Base-by-base conservation (phyloP, 2,329 filamentous ascomycete genomes). In the Neospermospora avenae region DNA sequence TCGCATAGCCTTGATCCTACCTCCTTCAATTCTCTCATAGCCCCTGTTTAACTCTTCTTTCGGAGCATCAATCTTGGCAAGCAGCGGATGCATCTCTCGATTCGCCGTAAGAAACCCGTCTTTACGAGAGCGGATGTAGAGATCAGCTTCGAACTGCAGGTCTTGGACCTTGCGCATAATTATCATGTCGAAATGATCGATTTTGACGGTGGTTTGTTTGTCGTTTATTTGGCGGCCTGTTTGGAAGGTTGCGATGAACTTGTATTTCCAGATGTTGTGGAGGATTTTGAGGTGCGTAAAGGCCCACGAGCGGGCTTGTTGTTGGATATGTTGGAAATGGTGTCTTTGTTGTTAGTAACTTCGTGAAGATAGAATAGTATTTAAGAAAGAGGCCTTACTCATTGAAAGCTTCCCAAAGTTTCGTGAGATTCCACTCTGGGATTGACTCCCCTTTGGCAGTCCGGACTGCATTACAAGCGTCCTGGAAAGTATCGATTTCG, bases 401-500 rank as follows among this genome's bases (percentile, higher is more conserved):
- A n/a, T 63, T 55, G 48, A 64, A 68, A 44, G 66, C 59, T 41
- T 63, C 51, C 64, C 65, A 68, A 2, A 68, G 53, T 24, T 66
- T 62, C 4, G 59, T 59, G 11, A 68, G 37, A 35, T 56, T 67
- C 45, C 55, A 67, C 25, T 48, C 59, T 37, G 48, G 48, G 4
- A 28, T 45, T 24, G 41, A 28, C 22, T 67, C 63, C 49, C 62
- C 64, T 39, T 55, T 55, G 28, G 39, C 20, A 5, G 57, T 35
- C 5, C 35, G 22, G 4, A 63, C 44, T 13, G 62, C 67, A 55
- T 62, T 57, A 11, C 44, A 44, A 2, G 67, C 67, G 45, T 68
- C 67, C 52, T 67, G 62, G n/a, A 67, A 68, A 5, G 63, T 22
- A 46, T 68, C 65, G 8, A 66, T 59, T 42, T 67, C 67, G 4